Evolutionary conservation across 73 alveolate species (phyloP), one percentile per base, ranked within the genome.

Genomic region (Effrenium voratum): DNA sequence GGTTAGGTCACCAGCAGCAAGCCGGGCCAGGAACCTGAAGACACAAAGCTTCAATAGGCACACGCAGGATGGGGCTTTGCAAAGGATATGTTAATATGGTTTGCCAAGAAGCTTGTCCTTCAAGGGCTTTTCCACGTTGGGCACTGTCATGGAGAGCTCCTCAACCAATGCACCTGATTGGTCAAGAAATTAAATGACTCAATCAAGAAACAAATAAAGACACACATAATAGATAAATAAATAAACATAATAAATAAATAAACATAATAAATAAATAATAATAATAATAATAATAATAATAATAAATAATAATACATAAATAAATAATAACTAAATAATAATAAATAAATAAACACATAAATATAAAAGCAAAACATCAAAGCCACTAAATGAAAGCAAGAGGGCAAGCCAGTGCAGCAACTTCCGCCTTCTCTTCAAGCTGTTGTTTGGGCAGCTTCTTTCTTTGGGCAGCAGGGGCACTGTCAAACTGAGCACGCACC

Each of bases 21-120:
- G 68, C 41, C 68, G 63, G 22, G 70, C 90, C 44, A 79, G 45
- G 90, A 79, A 79, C 90, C 90, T 79, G 49, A n/a, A n/a, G n/a
- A n/a, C n/a, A n/a, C n/a, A n/a, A n/a, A n/a, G n/a, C n/a, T n/a
- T n/a, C n/a, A n/a, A n/a, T n/a, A n/a, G n/a, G n/a, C n/a, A n/a
- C n/a, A n/a, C n/a, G n/a, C n/a, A n/a, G n/a, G n/a, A n/a, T n/a
- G n/a, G n/a, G n/a, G n/a, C n/a, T n/a, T n/a, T n/a, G n/a, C n/a
- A 5, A 26, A 24, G 28, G 47, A 70, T n/a, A 19, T n/a, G 49
- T 75, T 75, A 2, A 36, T 3, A 26, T 36, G 2, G 15, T 66
- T 4, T 15, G n/a, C n/a, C n/a, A n/a, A 79, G 52, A 28, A 45
- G 44, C 90, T 45, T 79, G 28, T 46, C 32, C 52, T 79, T 46